phyloP scores from a whole-genome alignment of 1,139 yeast species.

The Scheffersomyces cryptocercus region DNA sequence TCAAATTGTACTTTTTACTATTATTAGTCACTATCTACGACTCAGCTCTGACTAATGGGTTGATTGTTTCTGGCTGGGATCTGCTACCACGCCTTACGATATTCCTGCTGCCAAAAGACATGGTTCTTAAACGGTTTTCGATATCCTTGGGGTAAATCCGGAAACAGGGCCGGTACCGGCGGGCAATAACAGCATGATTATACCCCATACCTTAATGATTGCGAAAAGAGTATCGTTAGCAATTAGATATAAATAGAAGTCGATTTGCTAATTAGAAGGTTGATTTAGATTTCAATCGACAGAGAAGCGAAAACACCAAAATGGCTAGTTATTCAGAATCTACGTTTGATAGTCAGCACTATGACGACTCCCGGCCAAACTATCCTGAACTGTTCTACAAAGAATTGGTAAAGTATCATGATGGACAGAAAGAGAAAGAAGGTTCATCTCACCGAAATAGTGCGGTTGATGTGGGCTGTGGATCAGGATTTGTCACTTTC shows the following conservation, averaged over 20 bases:
- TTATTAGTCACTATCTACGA: no score
- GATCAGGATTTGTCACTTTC: constrained; percentile 78
- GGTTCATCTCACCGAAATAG: constrained; percentile 27
- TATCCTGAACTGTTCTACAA: constrained; percentile 37
- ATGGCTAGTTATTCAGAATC: constrained; percentile 43
- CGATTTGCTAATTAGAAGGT: neutral
- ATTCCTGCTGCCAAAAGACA: no score
- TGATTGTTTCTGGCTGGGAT: no score
- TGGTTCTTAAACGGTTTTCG: neutral
- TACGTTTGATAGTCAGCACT: constrained; percentile 35
- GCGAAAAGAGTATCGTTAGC: no score
- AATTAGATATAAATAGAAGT: neutral
- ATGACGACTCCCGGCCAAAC: constrained; percentile 38
- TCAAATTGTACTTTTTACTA: no score
- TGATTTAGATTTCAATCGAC: neutral
- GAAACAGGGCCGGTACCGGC: constrained; percentile 10
- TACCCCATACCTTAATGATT: neutral
- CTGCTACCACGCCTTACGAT: no score
- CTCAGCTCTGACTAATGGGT: no score
- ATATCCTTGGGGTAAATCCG: constrained; percentile 4
- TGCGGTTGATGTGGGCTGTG: constrained; percentile 76
- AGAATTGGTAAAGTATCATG: constrained; percentile 31
- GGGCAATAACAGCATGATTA: neutral
- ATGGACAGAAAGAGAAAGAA: constrained; percentile 10
- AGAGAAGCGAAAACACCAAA: neutral